Conservation (phyloP, 2,329 filamentous ascomycete species). For the Lachnellula arida region DNA sequence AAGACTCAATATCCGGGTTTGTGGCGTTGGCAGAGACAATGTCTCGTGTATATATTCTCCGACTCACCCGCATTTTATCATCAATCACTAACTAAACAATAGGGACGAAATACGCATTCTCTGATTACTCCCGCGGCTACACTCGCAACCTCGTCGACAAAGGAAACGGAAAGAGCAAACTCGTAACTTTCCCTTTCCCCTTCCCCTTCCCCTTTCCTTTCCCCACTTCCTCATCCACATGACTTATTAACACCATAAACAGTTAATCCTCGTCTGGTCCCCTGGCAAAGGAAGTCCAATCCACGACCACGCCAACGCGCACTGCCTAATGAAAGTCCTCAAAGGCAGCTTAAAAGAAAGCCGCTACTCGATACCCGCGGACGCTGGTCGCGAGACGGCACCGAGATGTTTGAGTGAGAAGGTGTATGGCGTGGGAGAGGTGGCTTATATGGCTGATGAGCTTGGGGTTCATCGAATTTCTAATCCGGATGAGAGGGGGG, state of each 20-base stretch:
- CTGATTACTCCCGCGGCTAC: slow-evolving; percentile 66
- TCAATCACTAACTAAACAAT: background rate
- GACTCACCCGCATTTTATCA: background rate
- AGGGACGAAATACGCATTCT: slow-evolving; percentile 67
- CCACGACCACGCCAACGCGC: slow-evolving; percentile 83
- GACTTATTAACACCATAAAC: background rate
- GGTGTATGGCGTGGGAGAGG: slow-evolving; percentile 63
- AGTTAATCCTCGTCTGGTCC: slow-evolving; percentile 94
- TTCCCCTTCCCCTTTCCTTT: too few species aligned
- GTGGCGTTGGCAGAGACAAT: too few species aligned
- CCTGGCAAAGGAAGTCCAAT: slow-evolving; percentile 79
- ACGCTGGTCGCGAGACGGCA: slow-evolving; percentile 40
- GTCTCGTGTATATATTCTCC: background rate
- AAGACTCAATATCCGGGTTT: too few species aligned
- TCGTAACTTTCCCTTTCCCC: slow-evolving; percentile 37
- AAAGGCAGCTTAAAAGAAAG: slow-evolving; percentile 76
- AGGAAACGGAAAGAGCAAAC: slow-evolving; percentile 65
- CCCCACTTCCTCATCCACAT: background rate
- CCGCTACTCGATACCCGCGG: slow-evolving; percentile 67
- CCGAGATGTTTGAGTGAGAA: slow-evolving; percentile 63
- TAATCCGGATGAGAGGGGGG: slow-evolving; percentile 66
- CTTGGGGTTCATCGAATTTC: slow-evolving; percentile 80
- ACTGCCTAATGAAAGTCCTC: slow-evolving; percentile 86
- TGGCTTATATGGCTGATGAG: slow-evolving; percentile 89
- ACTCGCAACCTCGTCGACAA: slow-evolving; percentile 87